phyloP scores from a whole-genome alignment of 208 protist genomes.

The Leishmania braziliensis region DNA sequence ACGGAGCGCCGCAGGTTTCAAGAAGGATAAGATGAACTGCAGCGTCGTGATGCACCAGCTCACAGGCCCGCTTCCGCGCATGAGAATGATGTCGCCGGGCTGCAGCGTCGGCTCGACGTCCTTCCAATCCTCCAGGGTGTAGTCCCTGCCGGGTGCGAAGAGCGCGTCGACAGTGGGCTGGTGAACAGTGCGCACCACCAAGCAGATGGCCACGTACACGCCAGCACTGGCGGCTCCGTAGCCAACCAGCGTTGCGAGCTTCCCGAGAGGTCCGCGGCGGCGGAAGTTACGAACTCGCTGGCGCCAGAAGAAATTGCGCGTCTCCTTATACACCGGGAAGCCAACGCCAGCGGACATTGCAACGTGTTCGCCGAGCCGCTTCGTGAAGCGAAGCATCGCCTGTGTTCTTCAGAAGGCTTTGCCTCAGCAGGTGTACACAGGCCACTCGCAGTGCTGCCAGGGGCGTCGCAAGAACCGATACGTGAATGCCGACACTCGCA shows the following conservation, averaged over 20 bases:
- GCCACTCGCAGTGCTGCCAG: neutral
- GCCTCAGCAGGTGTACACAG: neutral
- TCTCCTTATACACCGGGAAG: slow-evolving; percentile 5
- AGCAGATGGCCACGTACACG: slow-evolving; percentile 44
- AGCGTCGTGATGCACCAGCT: slow-evolving; percentile 61
- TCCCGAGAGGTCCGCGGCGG: slow-evolving; percentile 10
- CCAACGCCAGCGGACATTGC: slow-evolving; percentile 13
- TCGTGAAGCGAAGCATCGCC: slow-evolving; percentile 8
- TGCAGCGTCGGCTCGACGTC: slow-evolving; percentile 74
- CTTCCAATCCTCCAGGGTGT: slow-evolving; percentile 67
- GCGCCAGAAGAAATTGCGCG: slow-evolving; percentile 8
- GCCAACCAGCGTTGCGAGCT: slow-evolving; percentile 26
- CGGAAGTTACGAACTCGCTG: slow-evolving; percentile 32
- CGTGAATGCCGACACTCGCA: neutral
- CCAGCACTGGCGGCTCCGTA: slow-evolving; percentile 14
- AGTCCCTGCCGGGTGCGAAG: slow-evolving; percentile 49
- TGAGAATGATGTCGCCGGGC: slow-evolving; percentile 76
- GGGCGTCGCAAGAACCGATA: neutral
- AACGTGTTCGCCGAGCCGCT: slow-evolving; percentile 18
- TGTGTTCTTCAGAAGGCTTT: too few relatives aligned
- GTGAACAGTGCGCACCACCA: slow-evolving; percentile 36
- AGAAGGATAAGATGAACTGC: slow-evolving; percentile 49
- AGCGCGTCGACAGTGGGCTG: slow-evolving; percentile 37
- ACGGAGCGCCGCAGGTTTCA: slow-evolving; percentile 52
- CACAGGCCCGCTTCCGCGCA: slow-evolving; percentile 59